A percentile compares a stretch with the other conserved stretches of the same genome.
phyloP scores from a whole-genome alignment of 352 stramenopile species.

The Peronospora destructor region DNA sequence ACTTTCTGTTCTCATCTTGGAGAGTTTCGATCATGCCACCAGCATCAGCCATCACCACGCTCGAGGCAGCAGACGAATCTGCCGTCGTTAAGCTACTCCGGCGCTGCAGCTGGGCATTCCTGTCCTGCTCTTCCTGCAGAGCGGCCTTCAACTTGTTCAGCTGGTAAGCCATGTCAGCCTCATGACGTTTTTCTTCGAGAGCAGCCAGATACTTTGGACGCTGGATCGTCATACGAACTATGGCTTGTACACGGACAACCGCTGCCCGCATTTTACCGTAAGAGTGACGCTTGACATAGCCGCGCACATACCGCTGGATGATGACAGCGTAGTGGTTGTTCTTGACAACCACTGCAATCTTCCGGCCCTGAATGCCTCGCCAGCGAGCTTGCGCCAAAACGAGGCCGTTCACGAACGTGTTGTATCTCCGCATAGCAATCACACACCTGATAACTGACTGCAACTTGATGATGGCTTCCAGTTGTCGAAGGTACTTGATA shows the following conservation, averaged over 20 bases:
- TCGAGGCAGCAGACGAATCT: slow-evolving; percentile 43
- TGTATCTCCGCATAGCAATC: slow-evolving; percentile 78
- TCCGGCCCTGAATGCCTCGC: slow-evolving; percentile 62
- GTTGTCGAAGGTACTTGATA: slow-evolving; percentile 70
- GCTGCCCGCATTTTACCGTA: slow-evolving; percentile 63
- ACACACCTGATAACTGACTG: slow-evolving; percentile 81
- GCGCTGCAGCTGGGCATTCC: slow-evolving; percentile 64
- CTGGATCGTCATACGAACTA: slow-evolving; percentile 79
- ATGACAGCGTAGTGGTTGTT: slow-evolving; percentile 78
- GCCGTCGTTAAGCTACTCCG: slow-evolving; percentile 38
- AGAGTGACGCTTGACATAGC: slow-evolving; percentile 56
- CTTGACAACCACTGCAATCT: slow-evolving; percentile 63
- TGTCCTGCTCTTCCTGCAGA: slow-evolving; percentile 69
- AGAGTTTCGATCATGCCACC: slow-evolving; percentile 81
- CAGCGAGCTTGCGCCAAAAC: slow-evolving; percentile 57
- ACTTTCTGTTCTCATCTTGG: slow-evolving; percentile 68
- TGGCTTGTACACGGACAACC: slow-evolving; percentile 69
- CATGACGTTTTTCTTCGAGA: slow-evolving; percentile 71
- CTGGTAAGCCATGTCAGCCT: slow-evolving; percentile 84
- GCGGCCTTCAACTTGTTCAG: slow-evolving; percentile 71
- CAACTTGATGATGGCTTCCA: slow-evolving; percentile 76
- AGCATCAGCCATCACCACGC: slow-evolving; percentile 68
- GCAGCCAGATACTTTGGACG: slow-evolving; percentile 68
- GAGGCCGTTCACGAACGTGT: slow-evolving; percentile 68
- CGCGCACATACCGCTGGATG: slow-evolving; percentile 74